A percentile compares a stretch with the other conserved stretches of the same genome.
Evolutionary conservation across 495 filamentous ascomycete species (phyloP).

Genomic region (Haplographium delicatum): DNA sequence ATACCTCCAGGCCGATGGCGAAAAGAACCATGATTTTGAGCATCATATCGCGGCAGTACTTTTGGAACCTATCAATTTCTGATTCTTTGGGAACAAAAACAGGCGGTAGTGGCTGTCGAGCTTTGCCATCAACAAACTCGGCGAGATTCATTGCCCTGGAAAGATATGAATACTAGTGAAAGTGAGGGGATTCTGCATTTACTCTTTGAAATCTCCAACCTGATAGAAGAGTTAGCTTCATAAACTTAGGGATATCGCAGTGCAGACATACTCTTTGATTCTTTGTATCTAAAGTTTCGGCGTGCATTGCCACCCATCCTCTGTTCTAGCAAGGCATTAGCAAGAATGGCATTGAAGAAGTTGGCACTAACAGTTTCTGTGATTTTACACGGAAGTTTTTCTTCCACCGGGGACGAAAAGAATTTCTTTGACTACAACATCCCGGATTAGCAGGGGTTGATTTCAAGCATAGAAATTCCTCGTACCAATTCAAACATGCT

Average conservation of each 20-base stretch:
- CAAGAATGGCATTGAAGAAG: neutral
- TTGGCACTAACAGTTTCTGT: constrained; percentile 48
- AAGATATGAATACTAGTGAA: neutral
- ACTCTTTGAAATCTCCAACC: constrained; percentile 95
- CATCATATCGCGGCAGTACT: constrained; percentile 68
- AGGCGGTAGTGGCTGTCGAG: constrained; percentile 74
- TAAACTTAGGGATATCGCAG: neutral
- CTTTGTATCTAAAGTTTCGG: constrained; percentile 80
- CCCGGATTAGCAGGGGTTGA: neutral
- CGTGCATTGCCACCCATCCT: constrained; percentile 86
- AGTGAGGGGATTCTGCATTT: no score
- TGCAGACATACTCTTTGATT: constrained; percentile 61
- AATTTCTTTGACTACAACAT: constrained; percentile 74
- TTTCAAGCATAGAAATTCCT: neutral
- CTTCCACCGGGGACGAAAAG: constrained; percentile 63
- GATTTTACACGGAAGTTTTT: constrained; percentile 72
- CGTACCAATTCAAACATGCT: constrained; percentile 69
- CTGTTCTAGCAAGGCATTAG: constrained; percentile 52
- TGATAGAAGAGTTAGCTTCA: constrained; percentile 26
- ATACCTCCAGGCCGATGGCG: constrained; percentile 61
- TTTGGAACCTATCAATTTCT: constrained; percentile 59
- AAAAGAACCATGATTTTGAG: constrained; percentile 67
- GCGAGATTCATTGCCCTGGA: constrained; percentile 87
- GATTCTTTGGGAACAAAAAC: constrained; percentile 54
- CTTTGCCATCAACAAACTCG: constrained; percentile 63